Base-by-base conservation (phyloP, 2,329 filamentous ascomycete species). In the Diaporthe sp. region DNA sequence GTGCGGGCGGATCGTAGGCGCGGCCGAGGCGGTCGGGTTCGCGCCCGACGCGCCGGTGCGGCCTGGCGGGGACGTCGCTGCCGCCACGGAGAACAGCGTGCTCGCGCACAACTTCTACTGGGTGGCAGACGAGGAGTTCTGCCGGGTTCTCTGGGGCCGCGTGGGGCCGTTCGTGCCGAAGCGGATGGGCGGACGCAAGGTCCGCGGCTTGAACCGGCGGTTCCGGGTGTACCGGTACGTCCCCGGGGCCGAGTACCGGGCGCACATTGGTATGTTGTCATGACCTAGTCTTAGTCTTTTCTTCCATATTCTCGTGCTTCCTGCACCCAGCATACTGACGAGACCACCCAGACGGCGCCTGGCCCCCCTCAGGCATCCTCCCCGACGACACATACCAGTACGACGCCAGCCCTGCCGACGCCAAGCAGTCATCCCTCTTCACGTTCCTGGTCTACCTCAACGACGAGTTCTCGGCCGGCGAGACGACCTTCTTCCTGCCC, bases 51-150 rank as follows among this genome's bases (percentile, higher is more conserved):
- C 91, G 0, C 92, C 92, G 0, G 84, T 94, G 42, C 89, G 91
- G 2, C 90, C 91, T 20, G 91, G 92, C 74, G 91, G 90, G 22
- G 90, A 91, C n/a, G 90, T 8, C 1, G 31, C 90, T 10, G 60
- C 58, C 8, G 58, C 15, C 6, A 31, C 25, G 15, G 91, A 93
- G 72, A 87, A 87, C 34, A 93, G 91, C 79, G 88, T 94, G 63
- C 82, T 94, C 1, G 92, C 92, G 0, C 92, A 94, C 84, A 94
- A 94, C 82, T 93, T 94, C 79, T 94, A 94, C 85, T 94, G 92
- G 92, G 86, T 94, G 12, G 87, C 92, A 17, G 92, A 94, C 78
- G 85, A 86, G 31, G 85, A 87, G 0, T 94, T 94, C 81, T 90
- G 92, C 79, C 88, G 92, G 74, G 87, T 85, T 20, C 85, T 94